Conservation (phyloP, 2,329 filamentous ascomycete species). For the Calonectria crousiana region DNA sequence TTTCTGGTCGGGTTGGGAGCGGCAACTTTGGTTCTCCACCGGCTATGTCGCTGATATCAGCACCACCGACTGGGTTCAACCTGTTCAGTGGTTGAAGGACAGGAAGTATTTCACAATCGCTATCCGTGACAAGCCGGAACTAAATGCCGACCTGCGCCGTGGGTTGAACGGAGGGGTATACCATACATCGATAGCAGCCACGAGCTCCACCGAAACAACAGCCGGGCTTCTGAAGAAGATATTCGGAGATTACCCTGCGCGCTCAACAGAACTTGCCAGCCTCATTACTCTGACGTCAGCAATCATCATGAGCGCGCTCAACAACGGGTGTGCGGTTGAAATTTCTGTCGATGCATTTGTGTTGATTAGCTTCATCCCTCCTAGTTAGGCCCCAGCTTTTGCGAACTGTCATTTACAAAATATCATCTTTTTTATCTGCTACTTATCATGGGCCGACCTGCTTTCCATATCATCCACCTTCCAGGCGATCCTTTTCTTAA, state of each 20-base stretch:
- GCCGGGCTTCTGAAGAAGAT: neutral
- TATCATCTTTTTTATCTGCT: neutral
- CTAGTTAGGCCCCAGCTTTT: neutral
- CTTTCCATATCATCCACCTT: too few relatives aligned
- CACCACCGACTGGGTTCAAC: neutral
- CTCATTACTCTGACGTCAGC: neutral
- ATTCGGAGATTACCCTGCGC: neutral
- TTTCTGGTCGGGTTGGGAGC: neutral
- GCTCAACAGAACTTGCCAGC: neutral
- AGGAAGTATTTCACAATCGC: neutral
- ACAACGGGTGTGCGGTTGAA: neutral
- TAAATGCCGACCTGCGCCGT: neutral
- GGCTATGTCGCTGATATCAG: neutral
- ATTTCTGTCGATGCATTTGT: neutral
- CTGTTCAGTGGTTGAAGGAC: neutral
- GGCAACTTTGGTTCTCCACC: neutral
- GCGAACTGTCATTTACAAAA: neutral
- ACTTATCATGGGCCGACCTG: too few relatives aligned
- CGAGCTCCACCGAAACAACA: neutral
- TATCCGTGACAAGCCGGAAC: neutral
- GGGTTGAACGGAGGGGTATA: neutral
- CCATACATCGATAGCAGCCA: neutral
- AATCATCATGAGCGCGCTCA: neutral
- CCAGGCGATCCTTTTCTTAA: too few relatives aligned
- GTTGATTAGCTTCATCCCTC: neutral